phyloP scores from a whole-genome alignment of 2,329 filamentous ascomycete species.

The Ascochyta clinopodiicola region DNA sequence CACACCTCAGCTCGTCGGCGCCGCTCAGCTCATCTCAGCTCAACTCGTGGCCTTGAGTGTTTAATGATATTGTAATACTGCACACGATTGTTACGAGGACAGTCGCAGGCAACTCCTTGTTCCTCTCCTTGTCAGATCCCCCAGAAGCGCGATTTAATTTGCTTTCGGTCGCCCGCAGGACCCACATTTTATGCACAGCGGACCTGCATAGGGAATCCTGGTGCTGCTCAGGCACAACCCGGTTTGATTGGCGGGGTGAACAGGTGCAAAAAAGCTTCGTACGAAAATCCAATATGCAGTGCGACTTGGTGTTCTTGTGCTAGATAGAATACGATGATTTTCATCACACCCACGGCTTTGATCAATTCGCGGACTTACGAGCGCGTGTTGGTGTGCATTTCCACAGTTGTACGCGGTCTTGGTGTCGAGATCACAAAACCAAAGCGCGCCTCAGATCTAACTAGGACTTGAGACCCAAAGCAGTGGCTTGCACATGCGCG shows the following conservation, averaged over 20 bases:
- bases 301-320: not conserved
- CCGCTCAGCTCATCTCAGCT: not conserved
- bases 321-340: not conserved
- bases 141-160: constrained; percentile 16
- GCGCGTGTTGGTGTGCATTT: not conserved
- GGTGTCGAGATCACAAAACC: not conserved
- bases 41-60: not conserved
- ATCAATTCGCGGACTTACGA: not conserved
- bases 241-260: constrained; percentile 6
- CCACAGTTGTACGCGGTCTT: not conserved
- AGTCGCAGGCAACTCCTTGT: not conserved
- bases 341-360: not conserved
- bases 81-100: not conserved
- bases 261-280: constrained; percentile 7
- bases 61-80: not conserved
- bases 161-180: constrained; percentile 6
- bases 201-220: constrained; percentile 16
- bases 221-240: constrained; percentile 14
- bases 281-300: constrained; percentile 9
- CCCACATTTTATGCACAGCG: constrained; percentile 13
- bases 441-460: constrained; percentile 6
- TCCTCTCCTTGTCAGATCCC: constrained; percentile 6
- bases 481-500: constrained; percentile 12
- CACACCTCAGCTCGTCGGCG: not conserved
- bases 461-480: constrained; percentile 13